phyloP scores from a whole-genome alignment of 2,329 filamentous ascomycete genomes.

The Neoarthrinium moseri region DNA sequence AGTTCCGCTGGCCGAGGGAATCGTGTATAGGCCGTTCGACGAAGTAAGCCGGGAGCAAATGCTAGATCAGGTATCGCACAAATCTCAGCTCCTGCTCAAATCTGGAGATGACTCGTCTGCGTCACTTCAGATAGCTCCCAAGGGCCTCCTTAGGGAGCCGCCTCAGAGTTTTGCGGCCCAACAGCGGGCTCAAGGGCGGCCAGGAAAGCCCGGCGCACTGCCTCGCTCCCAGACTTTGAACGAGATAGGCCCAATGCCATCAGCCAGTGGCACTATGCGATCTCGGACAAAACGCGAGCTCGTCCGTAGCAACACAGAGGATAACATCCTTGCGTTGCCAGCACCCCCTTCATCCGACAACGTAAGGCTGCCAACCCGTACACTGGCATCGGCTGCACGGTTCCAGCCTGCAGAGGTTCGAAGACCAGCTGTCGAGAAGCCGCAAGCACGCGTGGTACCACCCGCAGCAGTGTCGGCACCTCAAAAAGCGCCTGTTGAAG shows the following conservation, averaged over 20 bases:
- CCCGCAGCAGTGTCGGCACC: conserved; percentile 1
- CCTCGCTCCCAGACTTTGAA: conserved; percentile 30
- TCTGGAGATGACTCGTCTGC: conserved; percentile 33
- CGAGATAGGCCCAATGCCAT: conserved; percentile 25
- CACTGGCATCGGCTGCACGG: conserved; percentile 12
- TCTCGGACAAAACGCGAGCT: conserved; percentile 26
- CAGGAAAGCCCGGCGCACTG: conserved; percentile 26
- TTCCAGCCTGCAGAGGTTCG: conserved; percentile 4
- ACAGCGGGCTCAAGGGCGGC: conserved; percentile 57
- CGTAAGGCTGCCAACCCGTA: conserved; percentile 13
- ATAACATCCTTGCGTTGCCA: conserved; percentile 18
- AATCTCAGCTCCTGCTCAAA: conserved; percentile 24
- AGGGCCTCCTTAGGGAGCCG: conserved; percentile 48
- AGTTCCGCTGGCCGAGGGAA: conserved; percentile 59
- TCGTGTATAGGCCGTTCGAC: conserved; percentile 65
- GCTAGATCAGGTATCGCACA: conserved; percentile 29
- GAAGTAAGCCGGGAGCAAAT: conserved; percentile 57
- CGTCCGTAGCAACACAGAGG: conserved; percentile 22
- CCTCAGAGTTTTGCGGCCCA: conserved; percentile 68
- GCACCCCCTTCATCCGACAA: conserved; percentile 13
- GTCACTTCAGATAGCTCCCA: conserved; percentile 31
- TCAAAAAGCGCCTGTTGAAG: neutral
- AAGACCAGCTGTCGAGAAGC: conserved; percentile 7
- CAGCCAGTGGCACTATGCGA: conserved; percentile 26
- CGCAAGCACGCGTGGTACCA: conserved; percentile 11